Conservation (phyloP, 2,329 filamentous ascomycete genomes). For the Allantophomopsis lycopodina region DNA sequence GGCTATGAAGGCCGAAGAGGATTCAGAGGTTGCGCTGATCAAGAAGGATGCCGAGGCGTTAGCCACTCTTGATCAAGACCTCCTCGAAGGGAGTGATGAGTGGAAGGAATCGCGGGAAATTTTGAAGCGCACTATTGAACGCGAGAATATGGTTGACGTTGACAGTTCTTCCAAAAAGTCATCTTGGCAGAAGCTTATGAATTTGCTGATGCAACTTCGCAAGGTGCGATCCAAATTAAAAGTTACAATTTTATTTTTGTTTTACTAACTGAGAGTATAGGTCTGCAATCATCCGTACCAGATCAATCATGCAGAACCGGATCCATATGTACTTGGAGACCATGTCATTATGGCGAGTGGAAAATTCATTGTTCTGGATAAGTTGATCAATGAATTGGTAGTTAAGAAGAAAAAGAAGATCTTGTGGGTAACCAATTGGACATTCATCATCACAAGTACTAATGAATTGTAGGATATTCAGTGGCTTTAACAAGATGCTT, state of each 20-base stretch:
- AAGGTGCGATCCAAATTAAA: conserved; percentile 29
- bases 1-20: conserved; percentile 19
- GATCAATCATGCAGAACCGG: conserved; percentile 13
- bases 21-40: conserved; percentile 15
- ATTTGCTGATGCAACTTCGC: conserved; percentile 86
- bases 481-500: conserved; percentile 81
- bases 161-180: conserved; percentile 16
- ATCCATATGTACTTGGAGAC: conserved; percentile 56
- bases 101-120: conserved; percentile 32
- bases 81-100: conserved; percentile 17
- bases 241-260: too few relatives aligned
- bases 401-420: conserved; percentile 53
- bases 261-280: too few relatives aligned
- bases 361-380: conserved; percentile 71
- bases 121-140: conserved; percentile 25
- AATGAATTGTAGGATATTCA: conserved; percentile 49
- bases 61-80: conserved; percentile 17
- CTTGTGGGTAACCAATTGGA: conserved; percentile 47
- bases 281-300: conserved; percentile 77
- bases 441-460: conserved; percentile 20
- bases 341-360: conserved; percentile 83
- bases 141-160: conserved; percentile 9
- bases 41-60: conserved; percentile 18
- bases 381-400: conserved; percentile 72
- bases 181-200: conserved; percentile 52